Percentiles rank a stretch among this genome's conserved stretches.
Evolutionary conservation across 2,329 filamentous ascomycete genomes (phyloP).

Genomic region (Xylaria polymorpha): DNA sequence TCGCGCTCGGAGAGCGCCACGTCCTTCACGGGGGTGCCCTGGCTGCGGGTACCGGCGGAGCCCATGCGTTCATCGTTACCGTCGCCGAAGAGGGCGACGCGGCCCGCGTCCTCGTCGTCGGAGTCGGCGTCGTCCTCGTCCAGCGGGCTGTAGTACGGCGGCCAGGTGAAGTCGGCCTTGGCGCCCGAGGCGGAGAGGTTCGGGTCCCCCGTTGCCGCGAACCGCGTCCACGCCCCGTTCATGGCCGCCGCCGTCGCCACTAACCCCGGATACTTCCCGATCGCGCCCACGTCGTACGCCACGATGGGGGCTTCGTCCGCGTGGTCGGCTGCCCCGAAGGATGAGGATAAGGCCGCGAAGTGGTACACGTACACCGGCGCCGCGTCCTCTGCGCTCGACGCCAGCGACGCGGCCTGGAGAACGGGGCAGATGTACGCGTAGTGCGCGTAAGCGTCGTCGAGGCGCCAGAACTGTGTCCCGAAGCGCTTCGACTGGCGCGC

Average conservation of each 20-base stretch:
- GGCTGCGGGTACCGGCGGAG: slow-evolving; percentile 32
- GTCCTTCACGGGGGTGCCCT: slow-evolving; percentile 59
- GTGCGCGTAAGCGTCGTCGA: slow-evolving; percentile 71
- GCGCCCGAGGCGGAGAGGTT: slow-evolving; percentile 35
- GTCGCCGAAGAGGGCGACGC: slow-evolving; percentile 66
- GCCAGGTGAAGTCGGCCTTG: slow-evolving; percentile 52
- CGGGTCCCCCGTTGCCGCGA: slow-evolving; percentile 50
- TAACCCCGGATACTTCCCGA: slow-evolving; percentile 54
- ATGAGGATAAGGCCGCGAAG: slow-evolving; percentile 62
- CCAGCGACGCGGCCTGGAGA: slow-evolving; percentile 66
- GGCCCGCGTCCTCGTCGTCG: slow-evolving; percentile 44
- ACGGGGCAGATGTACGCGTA: slow-evolving; percentile 74
- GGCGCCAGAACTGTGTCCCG: slow-evolving; percentile 67
- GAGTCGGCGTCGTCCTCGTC: slow-evolving; percentile 20
- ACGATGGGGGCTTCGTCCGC: slow-evolving; percentile 59
- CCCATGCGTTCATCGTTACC: slow-evolving; percentile 67
- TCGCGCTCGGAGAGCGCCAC: slow-evolving; percentile 58
- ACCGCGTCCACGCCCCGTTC: slow-evolving; percentile 57
- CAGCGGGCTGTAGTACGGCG: slow-evolving; percentile 58
- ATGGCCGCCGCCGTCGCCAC: slow-evolving; percentile 55
- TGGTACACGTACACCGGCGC: slow-evolving; percentile 66
- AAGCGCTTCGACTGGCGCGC: slow-evolving; percentile 51
- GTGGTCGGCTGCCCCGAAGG: slow-evolving; percentile 58
- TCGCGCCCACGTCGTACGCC: slow-evolving; percentile 55
- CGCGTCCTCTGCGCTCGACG: slow-evolving; percentile 46